Base-by-base conservation (phyloP, 2,329 filamentous ascomycete genomes). In the Penicillium digitatum region DNA sequence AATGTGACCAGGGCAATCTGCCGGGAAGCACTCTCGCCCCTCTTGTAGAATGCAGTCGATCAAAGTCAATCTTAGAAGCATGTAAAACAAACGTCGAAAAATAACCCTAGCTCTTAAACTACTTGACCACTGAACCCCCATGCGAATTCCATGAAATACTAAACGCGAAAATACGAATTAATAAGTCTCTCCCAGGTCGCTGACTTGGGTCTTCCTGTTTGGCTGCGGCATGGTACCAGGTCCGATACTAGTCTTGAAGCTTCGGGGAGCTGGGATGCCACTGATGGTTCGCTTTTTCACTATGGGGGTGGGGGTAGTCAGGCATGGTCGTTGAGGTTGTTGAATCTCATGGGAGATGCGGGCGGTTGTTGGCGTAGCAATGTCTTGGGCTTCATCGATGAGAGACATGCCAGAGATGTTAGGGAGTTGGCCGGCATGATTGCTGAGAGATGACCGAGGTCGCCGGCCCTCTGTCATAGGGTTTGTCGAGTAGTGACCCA, bases 371-470 rank as follows among this genome's bases (percentile, higher is more conserved):
- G 77, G 81, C 12, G 80, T 80, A 3, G 73, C 64, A 38, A 75
- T 66, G 47, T 72, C 70, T 59, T 77, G 80, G 34, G 78, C 77
- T 57, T 82, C 81, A 48, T 81, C 75, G 49, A 81, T 79, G 50
- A 80, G 76, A 61, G 80, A 82, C 67, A 86, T 78, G 66, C 82
- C 63, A 12, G 64, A 86, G 48, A 80, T 73, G 12, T 82, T 82
- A 62, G 84, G 80, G 4, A 81, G 78, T 60, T 86, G 82, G 11
- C 81, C 74, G n/a, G 69, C 66, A 22, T 74, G 73, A 58, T 82
- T 85, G 52, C 87, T 83, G 61, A 92, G 78, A 14, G 88, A 90
- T 47, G 87, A 90, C 47, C 87, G 81, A 18, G 88, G 87, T 50
- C 88, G 83, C 26, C 82, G 72, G 60, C 77, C 71, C 66, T 80